Percentiles rank a stretch among this genome's conserved stretches.
Conservation (phyloP, 192 early-diverging fungal species). For the Coemansia sp. region DNA sequence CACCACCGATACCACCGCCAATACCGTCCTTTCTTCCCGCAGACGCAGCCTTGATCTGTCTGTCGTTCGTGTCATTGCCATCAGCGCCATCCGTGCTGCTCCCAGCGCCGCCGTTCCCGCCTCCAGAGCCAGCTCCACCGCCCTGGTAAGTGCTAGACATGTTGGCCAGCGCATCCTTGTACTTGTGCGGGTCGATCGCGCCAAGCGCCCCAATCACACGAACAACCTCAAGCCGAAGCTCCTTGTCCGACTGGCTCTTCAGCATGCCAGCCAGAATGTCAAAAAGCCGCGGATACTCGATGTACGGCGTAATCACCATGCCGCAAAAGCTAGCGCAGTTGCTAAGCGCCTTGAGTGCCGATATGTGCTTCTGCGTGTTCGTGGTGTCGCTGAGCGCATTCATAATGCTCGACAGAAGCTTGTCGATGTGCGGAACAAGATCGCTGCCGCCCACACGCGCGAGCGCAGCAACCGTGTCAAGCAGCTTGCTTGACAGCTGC, state of each 20-base stretch:
- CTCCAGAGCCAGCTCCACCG: background rate
- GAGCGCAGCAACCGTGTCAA: conserved; percentile 73
- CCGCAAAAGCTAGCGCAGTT: conserved; percentile 86
- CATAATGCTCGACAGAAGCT: conserved; percentile 83
- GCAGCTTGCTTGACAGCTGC: conserved; percentile 58
- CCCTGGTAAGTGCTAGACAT: background rate
- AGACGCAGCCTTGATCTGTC: background rate
- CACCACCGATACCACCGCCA: too few species aligned
- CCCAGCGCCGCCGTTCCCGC: conserved; percentile 1
- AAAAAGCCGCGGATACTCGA: conserved; percentile 82
- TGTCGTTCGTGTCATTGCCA: background rate
- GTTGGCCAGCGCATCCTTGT: conserved; percentile 8
- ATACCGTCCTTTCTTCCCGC: conserved; percentile 8
- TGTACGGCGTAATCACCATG: conserved; percentile 89
- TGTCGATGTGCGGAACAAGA: conserved; percentile 75
- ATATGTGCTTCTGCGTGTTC: conserved; percentile 78
- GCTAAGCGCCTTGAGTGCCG: conserved; percentile 83
- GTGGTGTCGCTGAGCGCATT: conserved; percentile 88
- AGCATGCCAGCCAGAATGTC: conserved; percentile 76
- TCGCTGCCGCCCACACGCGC: conserved; percentile 83
- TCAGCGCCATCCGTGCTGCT: background rate
- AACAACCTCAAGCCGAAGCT: conserved; percentile 80
- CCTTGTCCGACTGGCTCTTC: conserved; percentile 72
- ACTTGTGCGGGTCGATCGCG: conserved; percentile 85
- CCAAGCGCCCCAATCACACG: conserved; percentile 93